phyloP scores from a whole-genome alignment of 2,329 filamentous ascomycete genomes.

The Lachnellula suecica region DNA sequence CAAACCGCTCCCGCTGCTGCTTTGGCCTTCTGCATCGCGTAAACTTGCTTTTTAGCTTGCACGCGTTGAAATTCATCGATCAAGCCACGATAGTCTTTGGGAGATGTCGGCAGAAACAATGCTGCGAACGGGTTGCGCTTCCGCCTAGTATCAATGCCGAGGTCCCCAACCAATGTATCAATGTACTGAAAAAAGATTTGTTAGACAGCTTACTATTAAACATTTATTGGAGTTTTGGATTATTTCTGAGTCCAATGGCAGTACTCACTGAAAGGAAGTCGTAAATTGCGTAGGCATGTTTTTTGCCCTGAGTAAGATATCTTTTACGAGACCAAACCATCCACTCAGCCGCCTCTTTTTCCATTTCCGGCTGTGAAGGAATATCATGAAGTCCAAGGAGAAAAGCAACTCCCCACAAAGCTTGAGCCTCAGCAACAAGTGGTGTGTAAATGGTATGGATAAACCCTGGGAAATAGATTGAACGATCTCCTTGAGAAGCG shows the following conservation, averaged over 20 bases:
- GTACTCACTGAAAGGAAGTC: slow-evolving; percentile 30
- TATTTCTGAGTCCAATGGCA: too few relatives aligned
- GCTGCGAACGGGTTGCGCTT: slow-evolving; percentile 32
- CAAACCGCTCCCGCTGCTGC: too few relatives aligned
- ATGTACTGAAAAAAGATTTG: slow-evolving; percentile 25
- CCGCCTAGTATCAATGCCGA: slow-evolving; percentile 29
- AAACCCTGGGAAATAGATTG: slow-evolving; percentile 32
- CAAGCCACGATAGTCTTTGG: too few relatives aligned
- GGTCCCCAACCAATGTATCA: slow-evolving; percentile 30
- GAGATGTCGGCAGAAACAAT: slow-evolving; percentile 17
- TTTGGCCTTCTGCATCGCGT: too few relatives aligned
- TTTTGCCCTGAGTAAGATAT: slow-evolving; percentile 32
- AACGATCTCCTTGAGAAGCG: slow-evolving; percentile 31
- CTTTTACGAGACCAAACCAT: slow-evolving; percentile 20
- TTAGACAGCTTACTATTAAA: too few relatives aligned
- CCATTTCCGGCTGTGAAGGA: not conserved
- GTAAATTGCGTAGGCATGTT: slow-evolving; percentile 32
- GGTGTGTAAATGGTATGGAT: slow-evolving; percentile 34
- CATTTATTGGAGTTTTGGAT: too few relatives aligned
- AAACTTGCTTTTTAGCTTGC: too few relatives aligned
- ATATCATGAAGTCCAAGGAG: slow-evolving; percentile 4
- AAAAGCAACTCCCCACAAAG: too few relatives aligned
- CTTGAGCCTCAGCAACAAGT: slow-evolving; percentile 20
- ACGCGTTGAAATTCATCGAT: too few relatives aligned
- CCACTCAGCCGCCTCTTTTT: slow-evolving; percentile 1